A percentile compares a stretch with the other conserved stretches of the same genome.
phyloP scores from a whole-genome alignment of 1,284 basidiomycete genomes.

The Rhodotorula sp. region DNA sequence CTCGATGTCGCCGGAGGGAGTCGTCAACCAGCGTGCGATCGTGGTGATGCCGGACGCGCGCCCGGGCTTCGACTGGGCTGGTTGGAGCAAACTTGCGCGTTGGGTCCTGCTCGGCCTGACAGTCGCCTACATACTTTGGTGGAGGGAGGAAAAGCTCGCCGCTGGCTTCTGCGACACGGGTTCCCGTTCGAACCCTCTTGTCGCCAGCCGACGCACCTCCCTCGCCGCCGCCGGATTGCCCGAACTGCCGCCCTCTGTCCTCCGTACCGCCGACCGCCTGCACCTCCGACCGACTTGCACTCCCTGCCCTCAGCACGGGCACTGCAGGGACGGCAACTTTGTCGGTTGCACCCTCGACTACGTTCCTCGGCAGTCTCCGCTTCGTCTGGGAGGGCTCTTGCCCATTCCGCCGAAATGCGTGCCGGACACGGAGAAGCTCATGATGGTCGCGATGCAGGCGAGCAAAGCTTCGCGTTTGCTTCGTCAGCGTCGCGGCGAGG shows the following conservation, averaged over 20 bases:
- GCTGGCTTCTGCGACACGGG: conserved; percentile 81
- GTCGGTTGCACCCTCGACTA: conserved; percentile 73
- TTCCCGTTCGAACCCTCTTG: conserved; percentile 63
- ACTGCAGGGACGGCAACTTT: conserved; percentile 61
- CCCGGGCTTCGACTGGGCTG: background rate
- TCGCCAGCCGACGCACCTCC: background rate
- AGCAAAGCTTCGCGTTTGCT: conserved; percentile 64
- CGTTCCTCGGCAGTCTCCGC: conserved; percentile 63
- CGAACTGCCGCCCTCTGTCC: conserved; percentile 4
- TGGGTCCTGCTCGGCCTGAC: conserved; percentile 53
- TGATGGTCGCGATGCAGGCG: conserved; percentile 72
- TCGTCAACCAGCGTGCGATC: background rate
- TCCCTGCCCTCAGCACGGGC: conserved; percentile 77
- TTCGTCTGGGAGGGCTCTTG: conserved; percentile 55
- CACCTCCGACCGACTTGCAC: conserved; percentile 59
- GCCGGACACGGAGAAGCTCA: conserved; percentile 76
- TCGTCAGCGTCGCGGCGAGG: conserved; percentile 46
- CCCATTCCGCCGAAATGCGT: conserved; percentile 73
- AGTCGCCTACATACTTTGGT: conserved; percentile 51
- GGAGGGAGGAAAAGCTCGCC: conserved; percentile 59
- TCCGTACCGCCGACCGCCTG: conserved; percentile 48
- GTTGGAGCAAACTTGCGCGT: background rate
- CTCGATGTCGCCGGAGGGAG: background rate
- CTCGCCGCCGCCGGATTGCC: conserved; percentile 16
- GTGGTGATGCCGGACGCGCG: background rate